Evolutionary conservation across 306 rosid species (phyloP), one percentile per base, ranked within the genome.

Genomic region (Gastrolobium villosum): DNA sequence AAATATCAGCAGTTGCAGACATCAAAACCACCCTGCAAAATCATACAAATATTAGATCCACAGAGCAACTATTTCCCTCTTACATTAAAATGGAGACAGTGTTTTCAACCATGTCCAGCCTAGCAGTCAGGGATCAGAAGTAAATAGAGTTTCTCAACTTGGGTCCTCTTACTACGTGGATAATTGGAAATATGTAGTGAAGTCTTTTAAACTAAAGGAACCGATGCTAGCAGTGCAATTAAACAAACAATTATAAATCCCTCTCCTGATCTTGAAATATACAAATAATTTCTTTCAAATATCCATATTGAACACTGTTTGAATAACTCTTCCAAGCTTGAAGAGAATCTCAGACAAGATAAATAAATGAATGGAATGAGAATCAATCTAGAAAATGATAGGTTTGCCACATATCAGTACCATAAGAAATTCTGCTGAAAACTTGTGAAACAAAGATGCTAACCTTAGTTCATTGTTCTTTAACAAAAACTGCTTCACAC

Each of bases 1-100:
- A 65, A 82, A 86, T 87, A 87, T 94, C 94, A 72, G 97, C 97
- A 55, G 98, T 94, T 75, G 98, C 98, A 57, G 97, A 94, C 98
- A 94, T 94, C 88, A 94, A 85, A 50, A 94, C 97, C 72, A 94
- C 80, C 92, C 98, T 94, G 91, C 31, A 78, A 85, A 81, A 39
- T 80, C 60, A 71, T 5, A 55, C 66, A 84, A 48, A 34, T 39
- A 40, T 82, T 68, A 83, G 44, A 86, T 70, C 80, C 74, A 20
- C 50, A 31, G 14, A 77, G 61, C 62, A 77, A 48, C 50, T 57
- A 41, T 53, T 67, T 46, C 37, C 72, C 63, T 39, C 62, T 35
- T 52, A 64, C 45, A 45, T 70, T 46, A 37, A 72, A 66, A 50
- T 5, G 55, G 59, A 26, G 28, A 2, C 54, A 26, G 5, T 28